These are phyloP conservation scores for Furcasterigmium sp. DNA, from an alignment of 2,329 filamentous ascomycete species.

Conservation along the genomic window DNA sequence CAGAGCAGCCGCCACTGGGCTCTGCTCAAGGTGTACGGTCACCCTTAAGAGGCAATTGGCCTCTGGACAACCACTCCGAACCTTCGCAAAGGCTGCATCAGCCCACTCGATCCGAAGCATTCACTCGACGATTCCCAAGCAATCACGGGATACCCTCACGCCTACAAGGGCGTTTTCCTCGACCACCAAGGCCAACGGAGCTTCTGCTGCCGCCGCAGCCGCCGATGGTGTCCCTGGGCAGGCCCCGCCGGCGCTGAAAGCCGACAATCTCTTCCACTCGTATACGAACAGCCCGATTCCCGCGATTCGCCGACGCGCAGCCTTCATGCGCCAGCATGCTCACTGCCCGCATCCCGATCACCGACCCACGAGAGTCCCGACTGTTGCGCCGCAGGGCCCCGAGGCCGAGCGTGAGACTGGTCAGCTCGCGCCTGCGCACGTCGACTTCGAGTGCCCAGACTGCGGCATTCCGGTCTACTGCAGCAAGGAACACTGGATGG, in stretches of 20 bases:
- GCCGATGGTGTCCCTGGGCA: slow-evolving; percentile 2
- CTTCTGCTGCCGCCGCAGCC: slow-evolving; percentile 16
- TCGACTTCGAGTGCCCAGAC: slow-evolving; percentile 92
- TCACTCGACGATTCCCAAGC: slow-evolving; percentile 17
- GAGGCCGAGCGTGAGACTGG: slow-evolving; percentile 41
- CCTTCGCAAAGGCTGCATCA: slow-evolving; percentile 12
- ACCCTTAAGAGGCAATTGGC: slow-evolving; percentile 11
- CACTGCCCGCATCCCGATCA: slow-evolving; percentile 91
- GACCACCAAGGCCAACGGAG: slow-evolving; percentile 16
- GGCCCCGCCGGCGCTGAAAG: slow-evolving; percentile 39
- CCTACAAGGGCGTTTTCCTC: slow-evolving; percentile 22
- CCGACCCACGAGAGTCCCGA: slow-evolving; percentile 64
- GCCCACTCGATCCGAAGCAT: slow-evolving; percentile 21
- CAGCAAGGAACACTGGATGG: slow-evolving; percentile 90
- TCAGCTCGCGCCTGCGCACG: slow-evolving; percentile 66
- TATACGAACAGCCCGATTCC: slow-evolving; percentile 86
- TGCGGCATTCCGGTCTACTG: slow-evolving; percentile 94
- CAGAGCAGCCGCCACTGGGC: slow-evolving; percentile 14
- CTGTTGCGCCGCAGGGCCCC: slow-evolving; percentile 59
- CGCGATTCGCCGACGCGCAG: slow-evolving; percentile 80
- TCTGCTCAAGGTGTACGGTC: slow-evolving; percentile 17
- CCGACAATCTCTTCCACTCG: slow-evolving; percentile 87
- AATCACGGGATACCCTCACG: slow-evolving; percentile 10
- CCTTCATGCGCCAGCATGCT: slow-evolving; percentile 88
- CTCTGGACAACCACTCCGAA: slow-evolving; percentile 2